Base-by-base conservation (phyloP, 805 yeast species). In the Cyberlindnera meyerae region DNA sequence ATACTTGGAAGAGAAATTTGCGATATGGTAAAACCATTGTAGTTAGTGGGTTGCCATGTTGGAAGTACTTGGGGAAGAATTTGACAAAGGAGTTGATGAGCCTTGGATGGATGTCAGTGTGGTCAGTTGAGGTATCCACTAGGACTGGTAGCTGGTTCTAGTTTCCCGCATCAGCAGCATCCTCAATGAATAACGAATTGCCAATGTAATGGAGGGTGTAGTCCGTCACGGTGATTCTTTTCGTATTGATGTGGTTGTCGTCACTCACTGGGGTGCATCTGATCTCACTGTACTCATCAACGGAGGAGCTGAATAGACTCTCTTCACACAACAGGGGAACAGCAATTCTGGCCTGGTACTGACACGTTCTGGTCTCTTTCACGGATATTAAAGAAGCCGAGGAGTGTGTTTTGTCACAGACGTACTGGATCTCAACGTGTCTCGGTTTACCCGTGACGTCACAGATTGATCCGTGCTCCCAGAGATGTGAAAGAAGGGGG, bases 361-460 rank as follows among this genome's bases (percentile, higher is more conserved):
- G 44, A 22, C 59, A 54, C 1, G 55, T 44, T 15, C 42, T 42
- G 18, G 35, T 41, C 36, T 54, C 59, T 28, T 33, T 44, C 0
- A 46, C 45, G 26, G 33, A 39, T 4, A 34, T 20, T 6, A 51
- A 14, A 12, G 18, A 27, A 2, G 44, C 15, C 2, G 9, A n/a
- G 4, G n/a, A 9, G 11, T 27, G 12, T 1, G 31, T 7, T 11
- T 51, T 42, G 33, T 51, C 47, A 32, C 59, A 54, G 7, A 42
- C 31, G 29, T 44, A 54, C 27, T 48, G 52, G 2, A 54, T 17
- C 21, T 54, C 51, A 4, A 44, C 37, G 3, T 34, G 36, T 38
- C 59, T 40, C 11, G 49, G 46, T 21, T 37, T 35, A 4, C 52
- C 48, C 1, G 54, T 53, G 28, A 53, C 32, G 33, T 54, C 58